Conservation (phyloP, 2,329 filamentous ascomycete species). For the Coleophoma eucalyptorum region DNA sequence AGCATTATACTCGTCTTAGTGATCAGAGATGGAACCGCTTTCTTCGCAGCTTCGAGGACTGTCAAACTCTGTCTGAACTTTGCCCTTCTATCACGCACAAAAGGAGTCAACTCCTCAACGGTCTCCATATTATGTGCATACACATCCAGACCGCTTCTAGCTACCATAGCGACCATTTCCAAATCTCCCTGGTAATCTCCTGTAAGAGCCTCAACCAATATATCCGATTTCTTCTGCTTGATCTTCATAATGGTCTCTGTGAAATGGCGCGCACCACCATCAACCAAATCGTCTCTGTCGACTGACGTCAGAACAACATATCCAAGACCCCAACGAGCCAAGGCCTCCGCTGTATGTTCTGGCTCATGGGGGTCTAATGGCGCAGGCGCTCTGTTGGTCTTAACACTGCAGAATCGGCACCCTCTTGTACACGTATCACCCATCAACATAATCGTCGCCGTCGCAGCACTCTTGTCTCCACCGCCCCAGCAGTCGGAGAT, state of each 20-base stretch:
- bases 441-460: conserved; percentile 99
- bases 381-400: conserved; percentile 72
- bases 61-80: conserved; percentile 82
- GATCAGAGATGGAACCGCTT: conserved; percentile 69
- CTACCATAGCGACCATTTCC: conserved; percentile 83
- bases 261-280: conserved; percentile 86
- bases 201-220: conserved; percentile 80
- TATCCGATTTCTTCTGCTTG: conserved; percentile 74
- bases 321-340: conserved; percentile 88
- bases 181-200: conserved; percentile 84
- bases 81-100: conserved; percentile 84
- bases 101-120: conserved; percentile 83
- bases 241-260: conserved; percentile 93
- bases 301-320: conserved; percentile 95
- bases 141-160: conserved; percentile 85
- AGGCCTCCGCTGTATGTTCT: conserved; percentile 91
- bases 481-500: conserved; percentile 98
- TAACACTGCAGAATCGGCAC: conserved; percentile 95
- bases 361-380: conserved; percentile 94
- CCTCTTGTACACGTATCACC: conserved; percentile 96
- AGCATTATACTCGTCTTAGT: conserved; percentile 99
- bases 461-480: conserved; percentile 80
- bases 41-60: conserved; percentile 80
- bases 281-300: conserved; percentile 85
- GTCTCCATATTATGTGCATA: conserved; percentile 98